Evolutionary conservation across 768 basidiomycete species (phyloP), one percentile per base, ranked within the genome.

Genomic region (Postia placenta): DNA sequence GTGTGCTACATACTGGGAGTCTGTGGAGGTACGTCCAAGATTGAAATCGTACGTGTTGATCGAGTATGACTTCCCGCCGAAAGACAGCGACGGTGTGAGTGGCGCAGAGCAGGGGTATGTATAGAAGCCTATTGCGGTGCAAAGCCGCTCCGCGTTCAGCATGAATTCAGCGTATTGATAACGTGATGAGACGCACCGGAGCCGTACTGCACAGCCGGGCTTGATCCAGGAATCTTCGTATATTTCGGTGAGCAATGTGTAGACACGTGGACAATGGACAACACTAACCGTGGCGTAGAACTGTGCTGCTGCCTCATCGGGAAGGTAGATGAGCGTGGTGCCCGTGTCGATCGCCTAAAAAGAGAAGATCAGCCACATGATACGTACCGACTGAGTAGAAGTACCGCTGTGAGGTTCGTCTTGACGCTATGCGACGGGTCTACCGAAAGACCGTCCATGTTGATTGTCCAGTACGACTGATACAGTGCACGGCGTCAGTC

Each of bases 261-360:
- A 45, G 45, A 33, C 5, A 27, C 22, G n/a, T 33, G 3, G 12
- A 17, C 26, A 20, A n/a, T 20, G 6, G 2, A 1, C 17, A 3
- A 1, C 6, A 41, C 68, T 43, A 23, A 76, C 78, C 56, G 60
- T 54, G 2, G 55, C 46, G 61, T 85, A 86, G 50, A 86, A 71
- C 7, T 63, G 53, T 2, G 59, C 44, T 4, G 73, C 78, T 24
- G 78, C 52, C 0, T 57, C 41, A 33, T 65, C 59, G 1, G 81
- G 79, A 5, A 82, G 50, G 61, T 85, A 85, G 49, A 85, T 76
- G 23, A 84, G 67, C 24, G 82, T 79, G 3, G 82, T 83, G 25
- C 85, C 83, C 0, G 82, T 81, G 57, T 86, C 85, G 50, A 86
- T 73, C 17, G 81, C 80, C 82, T 84, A 48, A 12, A 19, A 7